Base-by-base conservation (phyloP, 176 grass and related monocot genomes). In the Coix lacrymajobi region DNA sequence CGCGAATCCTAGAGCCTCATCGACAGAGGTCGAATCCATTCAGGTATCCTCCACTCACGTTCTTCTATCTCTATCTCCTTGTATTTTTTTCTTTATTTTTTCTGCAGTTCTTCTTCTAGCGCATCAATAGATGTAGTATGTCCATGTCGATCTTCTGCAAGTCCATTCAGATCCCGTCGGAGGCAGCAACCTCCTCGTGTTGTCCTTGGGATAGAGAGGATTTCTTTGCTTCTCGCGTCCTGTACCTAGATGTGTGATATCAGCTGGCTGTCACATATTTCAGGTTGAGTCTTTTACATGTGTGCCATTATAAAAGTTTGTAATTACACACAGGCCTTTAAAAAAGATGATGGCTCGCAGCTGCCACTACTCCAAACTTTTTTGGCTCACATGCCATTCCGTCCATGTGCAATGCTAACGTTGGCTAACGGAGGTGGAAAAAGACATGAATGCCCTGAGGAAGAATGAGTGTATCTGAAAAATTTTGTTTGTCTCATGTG, bases 261-360 rank as follows among this genome's bases (percentile, higher is more conserved):
- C 54, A 22, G 51, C 51, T 52, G 49, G 48, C 17, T 48, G 15
- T 51, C 48, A 51, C 48, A 51, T 20, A 51, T 67, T 85, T 94
- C 89, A 25, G 92, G 89, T 34, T 83, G n/a, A n/a, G n/a, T n/a
- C n/a, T n/a, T n/a, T n/a, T n/a, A n/a, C n/a, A n/a, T n/a, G n/a
- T n/a, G n/a, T n/a, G n/a, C n/a, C n/a, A n/a, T n/a, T n/a, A n/a
- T n/a, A n/a, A n/a, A n/a, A n/a, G n/a, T n/a, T n/a, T n/a, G n/a
- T n/a, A n/a, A n/a, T n/a, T n/a, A n/a, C n/a, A n/a, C n/a, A n/a
- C n/a, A n/a, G n/a, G n/a, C n/a, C n/a, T n/a, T n/a, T n/a, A n/a
- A n/a, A n/a, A n/a, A n/a, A n/a, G n/a, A n/a, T n/a, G n/a, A n/a
- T n/a, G n/a, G n/a, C n/a, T n/a, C n/a, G n/a, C n/a, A n/a, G n/a